Evolutionary conservation across 768 basidiomycete genomes (phyloP), one percentile per base, ranked within the genome.

Genomic region (Pulveroboletus ravenelii): DNA sequence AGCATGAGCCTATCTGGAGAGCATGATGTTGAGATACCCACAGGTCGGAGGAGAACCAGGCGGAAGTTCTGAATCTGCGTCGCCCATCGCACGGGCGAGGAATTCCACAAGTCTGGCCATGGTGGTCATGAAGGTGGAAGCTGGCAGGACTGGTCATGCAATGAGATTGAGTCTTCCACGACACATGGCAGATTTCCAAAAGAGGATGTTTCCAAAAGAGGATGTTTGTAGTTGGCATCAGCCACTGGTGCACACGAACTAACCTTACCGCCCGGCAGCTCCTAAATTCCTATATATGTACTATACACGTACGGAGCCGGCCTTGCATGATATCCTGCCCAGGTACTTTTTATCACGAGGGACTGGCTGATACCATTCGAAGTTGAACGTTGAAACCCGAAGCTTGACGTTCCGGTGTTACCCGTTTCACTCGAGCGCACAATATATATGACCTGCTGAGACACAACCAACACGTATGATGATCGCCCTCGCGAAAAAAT

Each of bases 11-110:
- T 27, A 25, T 30, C 36, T 8, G 35, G 12, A 30, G 41, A 41
- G n/a, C 18, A 35, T 29, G 53, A 36, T 3, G 49, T 49, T 23
- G 36, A 46, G 17, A 14, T 5, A 74, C 80, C 60, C 62, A 83
- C 83, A 61, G n/a, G 75, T 84, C 6, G 84, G 84, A 27, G 84
- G 84, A 25, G 81, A 69, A 27, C 84, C 84, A 0, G 83, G 84
- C 2, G 84, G 84, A 1, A 78, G 70, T 36, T 71, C 71, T 9
- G 74, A 59, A 3, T 72, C 74, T 10, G 65, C 66, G 27, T 72
- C 70, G 45, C 67, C 65, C 43, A 62, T 46, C 31, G 51, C 59
- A 41, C 46, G 54, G 17, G 50, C 57, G 37, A 65, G 42, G 48
- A 70, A 47, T 34, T 47, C 25, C 13, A 42, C 10, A 5, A 49